A percentile compares a stretch with the other conserved stretches of the same genome.
Conservation (phyloP, 1,284 basidiomycete species). For the Volvariella volvacea region DNA sequence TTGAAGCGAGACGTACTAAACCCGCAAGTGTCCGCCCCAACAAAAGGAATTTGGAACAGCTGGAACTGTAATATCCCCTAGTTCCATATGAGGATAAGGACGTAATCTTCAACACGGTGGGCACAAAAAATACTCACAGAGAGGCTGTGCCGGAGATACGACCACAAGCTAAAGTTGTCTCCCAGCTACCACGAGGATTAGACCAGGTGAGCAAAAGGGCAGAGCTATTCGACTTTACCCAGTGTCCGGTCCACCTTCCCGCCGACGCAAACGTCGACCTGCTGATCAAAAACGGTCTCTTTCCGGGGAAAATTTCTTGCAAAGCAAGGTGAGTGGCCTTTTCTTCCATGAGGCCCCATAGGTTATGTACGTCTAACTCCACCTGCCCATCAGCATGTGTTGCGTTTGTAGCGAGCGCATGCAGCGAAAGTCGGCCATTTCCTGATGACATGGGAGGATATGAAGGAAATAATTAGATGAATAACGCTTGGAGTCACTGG, state of each 20-base stretch:
- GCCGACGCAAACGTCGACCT: conserved; percentile 62
- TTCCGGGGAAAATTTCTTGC: conserved; percentile 40
- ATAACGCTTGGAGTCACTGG: background rate
- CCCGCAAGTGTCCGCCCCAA: conserved; percentile 69
- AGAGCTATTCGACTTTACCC: conserved; percentile 27
- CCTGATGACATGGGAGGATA: conserved; percentile 19
- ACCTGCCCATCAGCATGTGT: conserved; percentile 47
- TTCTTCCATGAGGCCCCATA: conserved; percentile 63
- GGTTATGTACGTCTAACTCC: conserved; percentile 59
- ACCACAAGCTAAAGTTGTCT: conserved; percentile 67
- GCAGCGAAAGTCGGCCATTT: conserved; percentile 38
- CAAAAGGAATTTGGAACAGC: conserved; percentile 70
- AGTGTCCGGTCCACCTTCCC: conserved; percentile 59
- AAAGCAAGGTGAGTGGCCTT: conserved; percentile 53
- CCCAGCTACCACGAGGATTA: conserved; percentile 38
- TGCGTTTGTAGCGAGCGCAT: conserved; percentile 55
- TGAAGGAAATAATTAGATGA: background rate
- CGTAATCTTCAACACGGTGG: no score
- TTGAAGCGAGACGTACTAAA: conserved; percentile 37
- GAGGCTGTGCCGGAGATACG: conserved; percentile 36
- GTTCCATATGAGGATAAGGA: conserved; percentile 28
- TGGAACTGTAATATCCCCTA: conserved; percentile 74
- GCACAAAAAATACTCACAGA: conserved; percentile 20
- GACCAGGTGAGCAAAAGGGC: background rate
- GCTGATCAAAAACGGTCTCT: conserved; percentile 61